Evolutionary conservation across 768 basidiomycete species (phyloP).

Genomic region (Coprinopsis marcescibilis): DNA sequence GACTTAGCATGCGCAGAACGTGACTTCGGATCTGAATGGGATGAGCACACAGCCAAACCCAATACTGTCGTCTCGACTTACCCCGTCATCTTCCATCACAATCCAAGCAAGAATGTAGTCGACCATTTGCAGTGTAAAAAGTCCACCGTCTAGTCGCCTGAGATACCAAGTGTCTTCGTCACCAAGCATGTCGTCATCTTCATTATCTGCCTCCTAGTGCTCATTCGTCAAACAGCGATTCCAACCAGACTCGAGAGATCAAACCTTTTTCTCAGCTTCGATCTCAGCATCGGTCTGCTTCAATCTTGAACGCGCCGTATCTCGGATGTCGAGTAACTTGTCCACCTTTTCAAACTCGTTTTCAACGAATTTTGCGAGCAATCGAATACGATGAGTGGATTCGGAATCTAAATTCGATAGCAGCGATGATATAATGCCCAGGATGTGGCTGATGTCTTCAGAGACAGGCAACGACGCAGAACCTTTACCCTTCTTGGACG

Average conservation of each 20-base stretch:
- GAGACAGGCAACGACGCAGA: slow-evolving; percentile 43
- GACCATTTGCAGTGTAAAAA: slow-evolving; percentile 84
- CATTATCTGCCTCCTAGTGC: slow-evolving; percentile 45
- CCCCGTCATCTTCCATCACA: slow-evolving; percentile 97
- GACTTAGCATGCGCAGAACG: slow-evolving; percentile 64
- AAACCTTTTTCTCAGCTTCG: slow-evolving; percentile 63
- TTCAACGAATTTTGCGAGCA: slow-evolving; percentile 93
- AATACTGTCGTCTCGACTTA: slow-evolving; percentile 32
- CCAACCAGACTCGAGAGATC: slow-evolving; percentile 13
- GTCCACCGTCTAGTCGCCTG: slow-evolving; percentile 78
- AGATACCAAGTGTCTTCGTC: slow-evolving; percentile 76
- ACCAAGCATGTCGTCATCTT: slow-evolving; percentile 51
- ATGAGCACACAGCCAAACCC: not conserved
- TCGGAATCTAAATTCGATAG: slow-evolving; percentile 85
- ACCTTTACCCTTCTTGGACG: slow-evolving; percentile 60
- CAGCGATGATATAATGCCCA: slow-evolving; percentile 85
- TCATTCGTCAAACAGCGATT: not conserved
- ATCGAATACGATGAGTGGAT: slow-evolving; percentile 68
- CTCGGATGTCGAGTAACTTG: slow-evolving; percentile 83
- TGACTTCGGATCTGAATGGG: slow-evolving; percentile 67
- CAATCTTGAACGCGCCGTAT: slow-evolving; percentile 58
- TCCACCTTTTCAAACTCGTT: slow-evolving; percentile 91
- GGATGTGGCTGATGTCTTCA: slow-evolving; percentile 82
- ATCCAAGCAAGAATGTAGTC: slow-evolving; percentile 96
- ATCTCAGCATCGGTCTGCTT: slow-evolving; percentile 61